phyloP scores from a whole-genome alignment of 805 yeast genomes.

The Nakazawaea wickerhamii region DNA sequence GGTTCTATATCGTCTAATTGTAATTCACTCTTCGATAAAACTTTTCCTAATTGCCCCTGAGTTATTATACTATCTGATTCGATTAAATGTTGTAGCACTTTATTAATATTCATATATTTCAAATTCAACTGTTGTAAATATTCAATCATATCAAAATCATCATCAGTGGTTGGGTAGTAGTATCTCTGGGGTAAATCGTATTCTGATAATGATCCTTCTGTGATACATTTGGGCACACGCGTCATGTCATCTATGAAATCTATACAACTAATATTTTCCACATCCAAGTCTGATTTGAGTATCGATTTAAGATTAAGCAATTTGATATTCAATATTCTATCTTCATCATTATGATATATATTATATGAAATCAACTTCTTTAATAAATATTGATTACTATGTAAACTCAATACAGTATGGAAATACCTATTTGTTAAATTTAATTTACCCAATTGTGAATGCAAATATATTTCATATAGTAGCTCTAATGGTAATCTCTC shows the following conservation, averaged over 20 bases:
- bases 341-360: neutral
- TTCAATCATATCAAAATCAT: neutral
- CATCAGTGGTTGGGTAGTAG: neutral
- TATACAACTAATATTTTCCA: neutral
- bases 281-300: neutral
- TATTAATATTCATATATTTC: neutral
- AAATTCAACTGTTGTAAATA: neutral
- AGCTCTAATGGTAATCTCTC: conserved; percentile 10
- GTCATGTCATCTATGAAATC: neutral
- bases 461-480: conserved; percentile 4
- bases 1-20: neutral
- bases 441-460: neutral
- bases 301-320: conserved; percentile 1
- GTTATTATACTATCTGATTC: no score
- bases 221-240: neutral
- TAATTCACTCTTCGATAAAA: no score
- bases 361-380: neutral
- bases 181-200: conserved; percentile 1
- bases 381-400: conserved; percentile 1
- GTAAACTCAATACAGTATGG: neutral
- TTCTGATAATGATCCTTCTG: no score
- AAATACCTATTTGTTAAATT: conserved; percentile 3
- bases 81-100: neutral
- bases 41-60: no score
- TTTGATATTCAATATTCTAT: neutral